Conservation (phyloP, 305 asterid genomes). For the Solanum chacoense region DNA sequence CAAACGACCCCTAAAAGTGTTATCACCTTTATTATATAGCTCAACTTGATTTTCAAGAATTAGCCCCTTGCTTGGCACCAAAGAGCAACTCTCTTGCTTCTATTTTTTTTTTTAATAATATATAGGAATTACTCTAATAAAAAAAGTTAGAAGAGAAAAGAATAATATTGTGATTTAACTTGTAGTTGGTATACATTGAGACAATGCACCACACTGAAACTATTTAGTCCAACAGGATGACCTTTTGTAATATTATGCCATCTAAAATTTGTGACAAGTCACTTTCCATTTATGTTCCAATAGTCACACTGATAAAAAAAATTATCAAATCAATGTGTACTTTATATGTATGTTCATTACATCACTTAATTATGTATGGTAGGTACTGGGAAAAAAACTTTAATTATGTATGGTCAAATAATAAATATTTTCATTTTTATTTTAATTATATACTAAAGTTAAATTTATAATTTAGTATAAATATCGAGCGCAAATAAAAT, state of each 20-base stretch:
- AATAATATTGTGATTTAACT: not conserved
- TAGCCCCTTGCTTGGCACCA: not conserved
- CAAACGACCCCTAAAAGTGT: not conserved
- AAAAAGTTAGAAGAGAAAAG: too few relatives aligned
- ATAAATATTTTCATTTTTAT: not conserved
- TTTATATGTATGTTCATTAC: not conserved
- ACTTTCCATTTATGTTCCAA: not conserved
- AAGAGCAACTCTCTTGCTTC: not conserved
- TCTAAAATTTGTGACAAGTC: not conserved
- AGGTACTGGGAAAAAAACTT: not conserved
- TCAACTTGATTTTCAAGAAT: not conserved
- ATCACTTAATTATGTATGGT: not conserved
- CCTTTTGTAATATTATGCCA: not conserved
- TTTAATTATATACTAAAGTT: not conserved
- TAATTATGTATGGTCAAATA: not conserved
- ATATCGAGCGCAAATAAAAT: not conserved
- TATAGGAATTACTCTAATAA: not conserved
- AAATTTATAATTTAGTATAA: not conserved
- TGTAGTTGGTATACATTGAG: not conserved
- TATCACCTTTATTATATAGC: not conserved
- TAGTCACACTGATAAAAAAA: not conserved
- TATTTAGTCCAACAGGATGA: not conserved
- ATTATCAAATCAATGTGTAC: not conserved
- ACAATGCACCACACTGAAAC: not conserved
- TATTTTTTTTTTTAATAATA: not conserved